Base-by-base conservation (phyloP, 768 basidiomycete genomes). In the Boletus vinaceobasis region DNA sequence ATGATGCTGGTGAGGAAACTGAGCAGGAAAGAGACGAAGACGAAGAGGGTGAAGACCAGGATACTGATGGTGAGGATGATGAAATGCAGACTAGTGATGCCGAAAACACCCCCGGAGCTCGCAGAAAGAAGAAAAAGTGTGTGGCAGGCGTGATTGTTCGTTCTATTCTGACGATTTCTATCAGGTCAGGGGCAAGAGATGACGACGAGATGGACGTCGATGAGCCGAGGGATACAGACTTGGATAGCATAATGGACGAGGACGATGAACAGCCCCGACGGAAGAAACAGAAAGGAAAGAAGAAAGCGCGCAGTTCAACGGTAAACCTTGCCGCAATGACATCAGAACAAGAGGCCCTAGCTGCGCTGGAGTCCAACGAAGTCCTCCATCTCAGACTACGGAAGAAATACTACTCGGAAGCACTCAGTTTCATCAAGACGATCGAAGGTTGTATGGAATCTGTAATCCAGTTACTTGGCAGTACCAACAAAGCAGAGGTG, bases 391-490 rank as follows among this genome's bases (percentile, higher is more conserved):
- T 92, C 7, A 80, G 84, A 19, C 74, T 97, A 29, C 83, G 81
- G 57, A 95, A 90, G 71, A 88, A 88, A 63, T 97, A 93, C 72
- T 93, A 88, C 65, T 76, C 81, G 5, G 96, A 98, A 65, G 93
- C 87, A 4, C 75, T 98, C 38, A 77, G 71, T 52, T 98, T 98
- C 69, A 95, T 98, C 63, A 77, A 77, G 40, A 75, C 79, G 57
- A 71, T 89, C 37, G 85, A 87, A 64, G 67, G 71, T 15, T 85
- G 89, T 3, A 85, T 91, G 77, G 84, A 86, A 5, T 80, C 77
- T 1, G 78, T 97, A 43, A 81, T 80, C 48, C 82, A 89, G 60
- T 70, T 99, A 6, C 79, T 98, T 27, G 93, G 92, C 1, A 93
- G 90, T 46, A 98, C 80, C 50, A 88, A 82, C 73, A 93, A 92